Evolutionary conservation across 352 stramenopile genomes (phyloP).

Genomic region (Globisporangium okanoganense): DNA sequence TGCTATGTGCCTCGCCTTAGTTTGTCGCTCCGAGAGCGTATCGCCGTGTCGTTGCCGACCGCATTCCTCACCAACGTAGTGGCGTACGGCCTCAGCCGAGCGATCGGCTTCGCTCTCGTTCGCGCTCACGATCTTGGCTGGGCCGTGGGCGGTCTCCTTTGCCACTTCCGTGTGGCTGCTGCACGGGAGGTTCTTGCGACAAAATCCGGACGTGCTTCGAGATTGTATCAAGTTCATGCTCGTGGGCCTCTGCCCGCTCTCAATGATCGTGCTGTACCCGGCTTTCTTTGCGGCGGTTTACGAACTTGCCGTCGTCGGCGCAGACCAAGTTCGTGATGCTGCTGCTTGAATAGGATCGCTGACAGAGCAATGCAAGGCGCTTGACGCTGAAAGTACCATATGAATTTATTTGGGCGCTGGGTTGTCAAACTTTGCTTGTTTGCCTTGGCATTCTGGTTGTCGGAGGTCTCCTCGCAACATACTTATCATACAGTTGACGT

Average conservation of each 20-base stretch:
- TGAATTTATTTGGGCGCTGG: too few species aligned
- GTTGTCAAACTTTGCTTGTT: too few species aligned
- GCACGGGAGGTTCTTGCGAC: neutral
- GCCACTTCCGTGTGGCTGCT: neutral
- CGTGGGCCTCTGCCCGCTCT: neutral
- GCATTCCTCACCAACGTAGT: neutral
- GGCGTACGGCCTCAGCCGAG: slow-evolving; percentile 9
- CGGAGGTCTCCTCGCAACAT: neutral
- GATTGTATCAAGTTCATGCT: neutral
- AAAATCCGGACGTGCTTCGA: slow-evolving; percentile 2
- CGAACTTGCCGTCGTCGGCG: slow-evolving; percentile 1
- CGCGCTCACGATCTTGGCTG: slow-evolving; percentile 22
- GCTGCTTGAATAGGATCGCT: too few species aligned
- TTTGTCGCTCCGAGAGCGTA: slow-evolving; percentile 8
- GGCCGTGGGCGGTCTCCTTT: neutral
- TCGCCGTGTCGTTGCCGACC: neutral
- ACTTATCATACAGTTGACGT: slow-evolving; percentile 1
- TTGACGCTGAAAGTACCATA: too few species aligned
- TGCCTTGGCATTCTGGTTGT: neutral
- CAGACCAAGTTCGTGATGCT: slow-evolving; percentile 21
- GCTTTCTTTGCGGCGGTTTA: slow-evolving; percentile 16
- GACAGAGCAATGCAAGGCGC: too few species aligned
- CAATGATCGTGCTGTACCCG: slow-evolving; percentile 14
- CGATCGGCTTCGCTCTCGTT: slow-evolving; percentile 43
- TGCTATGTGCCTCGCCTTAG: slow-evolving; percentile 15